phyloP scores from a whole-genome alignment of 768 basidiomycete species.

The Serendipita sp. region DNA sequence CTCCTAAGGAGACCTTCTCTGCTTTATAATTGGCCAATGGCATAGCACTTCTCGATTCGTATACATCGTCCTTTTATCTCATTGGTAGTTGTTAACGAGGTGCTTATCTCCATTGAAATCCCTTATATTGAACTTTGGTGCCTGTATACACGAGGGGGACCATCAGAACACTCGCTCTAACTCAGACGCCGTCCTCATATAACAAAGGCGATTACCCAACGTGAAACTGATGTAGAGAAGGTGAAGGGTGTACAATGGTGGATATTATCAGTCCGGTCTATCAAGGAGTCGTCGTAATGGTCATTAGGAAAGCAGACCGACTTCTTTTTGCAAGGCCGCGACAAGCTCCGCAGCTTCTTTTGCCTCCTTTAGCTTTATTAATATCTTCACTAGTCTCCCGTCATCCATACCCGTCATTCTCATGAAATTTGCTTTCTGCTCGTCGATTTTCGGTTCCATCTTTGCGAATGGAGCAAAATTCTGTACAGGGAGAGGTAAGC shows the following conservation, averaged over 20 bases:
- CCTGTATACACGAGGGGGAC: not conserved
- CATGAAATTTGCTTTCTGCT: not conserved
- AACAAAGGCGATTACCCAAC: too few species aligned
- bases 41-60: not conserved
- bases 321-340: not conserved
- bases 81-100: not conserved
- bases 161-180: too few species aligned
- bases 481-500: not conserved
- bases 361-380: not conserved
- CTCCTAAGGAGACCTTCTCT: not conserved
- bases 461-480: conserved; percentile 4
- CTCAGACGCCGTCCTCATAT: too few species aligned
- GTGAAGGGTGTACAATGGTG: too few species aligned
- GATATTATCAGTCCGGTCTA: too few species aligned
- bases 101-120: not conserved
- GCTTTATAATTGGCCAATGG: not conserved
- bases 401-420: not conserved
- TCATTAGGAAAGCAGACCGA: not conserved
- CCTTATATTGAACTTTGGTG: not conserved
- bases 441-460: conserved; percentile 4
- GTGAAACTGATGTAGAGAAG: too few species aligned
- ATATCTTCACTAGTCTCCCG: not conserved
- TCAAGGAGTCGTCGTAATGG: not conserved
- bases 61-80: not conserved
- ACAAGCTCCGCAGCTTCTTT: not conserved